Conservation (phyloP, 1,284 basidiomycete genomes). For the Ganoderma resinaceum region DNA sequence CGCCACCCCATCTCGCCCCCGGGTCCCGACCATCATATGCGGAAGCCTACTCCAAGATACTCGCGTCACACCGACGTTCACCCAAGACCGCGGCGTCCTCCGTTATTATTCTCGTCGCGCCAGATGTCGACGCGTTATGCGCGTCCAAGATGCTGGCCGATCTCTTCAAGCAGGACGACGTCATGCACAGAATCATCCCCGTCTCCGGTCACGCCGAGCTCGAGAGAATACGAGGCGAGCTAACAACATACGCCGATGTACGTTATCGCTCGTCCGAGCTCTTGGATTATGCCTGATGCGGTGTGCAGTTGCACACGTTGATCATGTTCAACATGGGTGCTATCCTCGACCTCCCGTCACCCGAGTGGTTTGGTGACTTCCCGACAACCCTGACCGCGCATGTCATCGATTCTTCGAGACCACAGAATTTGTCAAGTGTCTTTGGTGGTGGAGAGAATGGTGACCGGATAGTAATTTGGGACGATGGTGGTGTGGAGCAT, state of each 20-base stretch:
- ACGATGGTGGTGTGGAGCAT: slow-evolving; percentile 81
- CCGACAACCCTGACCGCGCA: slow-evolving; percentile 73
- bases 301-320: slow-evolving; percentile 82
- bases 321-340: slow-evolving; percentile 95
- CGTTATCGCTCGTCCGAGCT: slow-evolving; percentile 51
- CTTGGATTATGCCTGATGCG: background rate
- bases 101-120: slow-evolving; percentile 85
- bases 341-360: slow-evolving; percentile 81
- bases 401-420: slow-evolving; percentile 94
- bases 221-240: slow-evolving; percentile 69
- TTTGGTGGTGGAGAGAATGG: slow-evolving; percentile 79
- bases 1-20: slow-evolving; percentile 70
- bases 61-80: slow-evolving; percentile 76
- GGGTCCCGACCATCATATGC: slow-evolving; percentile 70
- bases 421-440: slow-evolving; percentile 89
- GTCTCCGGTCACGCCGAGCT: slow-evolving; percentile 87
- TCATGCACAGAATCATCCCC: slow-evolving; percentile 92
- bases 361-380: slow-evolving; percentile 80
- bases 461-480: slow-evolving; percentile 86
- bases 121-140: slow-evolving; percentile 91
- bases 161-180: slow-evolving; percentile 92
- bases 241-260: slow-evolving; percentile 66
- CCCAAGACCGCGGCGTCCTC: slow-evolving; percentile 81
- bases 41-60: slow-evolving; percentile 82
- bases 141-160: slow-evolving; percentile 90